Evolutionary conservation across 2,329 filamentous ascomycete species (phyloP).

Genomic region (Fusarium coffeatum): DNA sequence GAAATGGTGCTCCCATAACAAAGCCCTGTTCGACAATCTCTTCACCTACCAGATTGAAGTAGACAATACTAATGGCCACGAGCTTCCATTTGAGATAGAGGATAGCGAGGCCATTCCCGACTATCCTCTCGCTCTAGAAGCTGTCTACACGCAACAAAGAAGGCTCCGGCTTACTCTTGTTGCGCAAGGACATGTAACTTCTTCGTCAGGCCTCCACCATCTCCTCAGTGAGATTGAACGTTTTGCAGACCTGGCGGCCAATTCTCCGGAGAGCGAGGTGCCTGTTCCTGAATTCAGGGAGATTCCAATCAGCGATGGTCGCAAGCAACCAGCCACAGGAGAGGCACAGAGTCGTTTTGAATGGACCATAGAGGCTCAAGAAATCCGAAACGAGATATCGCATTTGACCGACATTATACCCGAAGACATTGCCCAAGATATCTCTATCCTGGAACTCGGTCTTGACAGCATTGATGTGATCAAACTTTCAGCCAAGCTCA

Average conservation of each 20-base stretch:
- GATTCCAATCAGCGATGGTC: neutral
- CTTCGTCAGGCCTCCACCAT: conserved; percentile 44
- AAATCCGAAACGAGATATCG: conserved; percentile 72
- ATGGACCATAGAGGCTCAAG: conserved; percentile 67
- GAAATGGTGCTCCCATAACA: conserved; percentile 75
- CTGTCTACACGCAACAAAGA: conserved; percentile 63
- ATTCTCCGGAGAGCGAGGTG: conserved; percentile 22
- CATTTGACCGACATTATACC: conserved; percentile 66
- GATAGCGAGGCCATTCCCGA: conserved; percentile 66
- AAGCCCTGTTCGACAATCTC: conserved; percentile 79
- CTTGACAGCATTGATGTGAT: conserved; percentile 94
- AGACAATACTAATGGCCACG: conserved; percentile 40
- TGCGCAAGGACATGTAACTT: conserved; percentile 59
- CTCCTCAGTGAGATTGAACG: conserved; percentile 55
- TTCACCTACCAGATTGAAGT: conserved; percentile 80
- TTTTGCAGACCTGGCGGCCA: conserved; percentile 19
- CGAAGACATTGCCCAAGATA: conserved; percentile 64
- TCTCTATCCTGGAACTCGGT: conserved; percentile 82
- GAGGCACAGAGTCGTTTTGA: conserved; percentile 54
- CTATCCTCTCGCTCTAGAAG: conserved; percentile 83
- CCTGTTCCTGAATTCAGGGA: neutral
- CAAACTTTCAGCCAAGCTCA: conserved; percentile 80
- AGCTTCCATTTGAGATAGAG: conserved; percentile 65
- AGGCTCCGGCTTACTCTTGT: conserved; percentile 69
- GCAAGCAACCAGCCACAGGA: conserved; percentile 50